Evolutionary conservation across 1,139 yeast species (phyloP), one percentile per base, ranked within the genome.

Genomic region (Scheffersomyces titani): DNA sequence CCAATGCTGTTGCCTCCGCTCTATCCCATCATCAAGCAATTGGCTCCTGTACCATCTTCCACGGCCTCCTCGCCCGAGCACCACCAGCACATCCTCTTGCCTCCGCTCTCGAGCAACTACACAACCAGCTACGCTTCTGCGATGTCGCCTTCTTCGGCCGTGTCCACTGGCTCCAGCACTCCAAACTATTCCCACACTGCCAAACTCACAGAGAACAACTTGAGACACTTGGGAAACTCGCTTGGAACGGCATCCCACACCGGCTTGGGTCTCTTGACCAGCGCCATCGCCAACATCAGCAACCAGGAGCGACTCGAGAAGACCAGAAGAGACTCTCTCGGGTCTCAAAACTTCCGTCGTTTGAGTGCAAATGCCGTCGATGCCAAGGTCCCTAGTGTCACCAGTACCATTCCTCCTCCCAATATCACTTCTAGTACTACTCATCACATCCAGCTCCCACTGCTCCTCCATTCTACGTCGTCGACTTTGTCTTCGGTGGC

Each of bases 261-360:
- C 46, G 66, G 66, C 30, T 56, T 63, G 52, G 66, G 66, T 5
- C 56, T 63, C 44, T 57, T 63, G 52, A 46, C 49, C 24, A 57
- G 61, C 22, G 63, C 63, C 45, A 62, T 58, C 22, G 61, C 61
- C 5, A 57, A 57, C 24, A 55, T 57, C 54, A 54, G 49, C 24
- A 47, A 24, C 52, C 47, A 50, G 30, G 49, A 36, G 20, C 53
- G 18, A 21, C 19, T 24, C 18, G n/a, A 18, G 6, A 44, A 36
- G 22, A n/a, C 20, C 22, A 30, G 18, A 24, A 46, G 11, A 21
- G 11, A 19, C 13, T 30, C 16, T 36, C 51, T 13, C 47, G 47
- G 51, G 49, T 36, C 48, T 48, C 47, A 44, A 54, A 51, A 47
- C 53, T 48, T 47, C 47, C 49, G 51, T n/a, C 50, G 52, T 2